Evolutionary conservation across 306 rosid genomes (phyloP), one percentile per base, ranked within the genome.

Genomic region (Fragaria nilgerrensis): DNA sequence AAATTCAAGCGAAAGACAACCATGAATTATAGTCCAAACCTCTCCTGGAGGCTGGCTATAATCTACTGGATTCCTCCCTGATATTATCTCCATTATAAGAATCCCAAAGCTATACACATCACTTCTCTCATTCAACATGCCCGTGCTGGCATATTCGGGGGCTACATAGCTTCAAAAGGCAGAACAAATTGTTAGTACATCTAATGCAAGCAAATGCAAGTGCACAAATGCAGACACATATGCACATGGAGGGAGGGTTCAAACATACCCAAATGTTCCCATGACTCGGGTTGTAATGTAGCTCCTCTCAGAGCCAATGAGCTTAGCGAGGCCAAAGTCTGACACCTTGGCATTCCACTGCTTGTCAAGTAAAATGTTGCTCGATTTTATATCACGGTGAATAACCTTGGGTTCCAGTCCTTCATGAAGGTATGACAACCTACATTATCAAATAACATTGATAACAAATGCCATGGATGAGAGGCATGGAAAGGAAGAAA

Each of bases 331-430:
- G 72, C 98, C 98, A 83, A 93, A 93, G 29, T 93, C 98, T 59
- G 98, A 93, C 39, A 93, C 97, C 89, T 91, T 91, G 29, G 98
- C 75, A 85, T 91, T 87, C 98, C 97, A 93, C 68, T 85, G 98
- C 85, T 84, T 93, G 88, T 84, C 96, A 63, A 91, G 85, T 87
- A 93, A 83, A 80, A 93, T 89, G 84, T 91, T 93, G 87, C 98
- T 91, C 5, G 98, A 89, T 79, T 93, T 93, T 68, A 93, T 87
- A 79, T 91, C 98, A 2, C 98, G 93, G 67, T 93, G 98, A 83
- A 93, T 91, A 78, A 93, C 98, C 80, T 93, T 93, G 7, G 98
- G 98, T 82, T 93, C 98, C 63, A 93, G 81, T 72, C 98, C 97
- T 84, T 91, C 98, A 11, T 91, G 97, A 64, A 93, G 96, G 84